Base-by-base conservation (phyloP, 1,139 yeast genomes). In the Magnusiomyces fungicola region DNA sequence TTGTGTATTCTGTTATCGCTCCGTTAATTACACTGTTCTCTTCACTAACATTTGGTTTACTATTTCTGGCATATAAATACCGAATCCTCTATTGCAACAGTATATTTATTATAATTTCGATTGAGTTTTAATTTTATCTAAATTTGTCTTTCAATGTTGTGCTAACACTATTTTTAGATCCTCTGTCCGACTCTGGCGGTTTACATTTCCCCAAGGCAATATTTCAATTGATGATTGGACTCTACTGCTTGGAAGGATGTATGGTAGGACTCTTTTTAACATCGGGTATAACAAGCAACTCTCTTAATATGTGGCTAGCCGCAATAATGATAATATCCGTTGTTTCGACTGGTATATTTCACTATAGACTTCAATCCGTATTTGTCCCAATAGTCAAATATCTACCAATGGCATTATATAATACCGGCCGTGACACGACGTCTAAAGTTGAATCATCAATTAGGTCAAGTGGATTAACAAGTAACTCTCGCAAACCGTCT, bases 181-280 rank as follows among this genome's bases (percentile, higher is more conserved):
- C 52, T 65, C 67, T 22, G 75, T 75, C 85, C 0, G 95, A 87
- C 59, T 80, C 90, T 0, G 69, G 74, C 58, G 96, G 96, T 0
- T 70, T 69, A 53, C 69, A 82, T 41, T 89, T 85, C 61, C 88
- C 95, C 1, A 71, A 71, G 3, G 94, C 96, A 0, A 64, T 89
- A 23, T 73, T 83, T 51, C 95, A 88, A 53, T 66, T 87, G 42
- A 85, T 83, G 61, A 72, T 83, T 1, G 97, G 97, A 0, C 65
- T 89, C 1, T 88, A 89, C 61, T 83, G 88, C 58, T 72, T 86
- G 61, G 95, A 89, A 58, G 71, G 83, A 37, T 84, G 90, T 57
- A 66, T 89, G 58, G 73, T 86, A 40, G 96, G 96, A 0, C 67
- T 85, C 18, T 83, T 85, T 60, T 77, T 83, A 39, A 66, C 83